Conservation (phyloP, 176 grass and related monocot species). For the Cenchrus fungigraminus region DNA sequence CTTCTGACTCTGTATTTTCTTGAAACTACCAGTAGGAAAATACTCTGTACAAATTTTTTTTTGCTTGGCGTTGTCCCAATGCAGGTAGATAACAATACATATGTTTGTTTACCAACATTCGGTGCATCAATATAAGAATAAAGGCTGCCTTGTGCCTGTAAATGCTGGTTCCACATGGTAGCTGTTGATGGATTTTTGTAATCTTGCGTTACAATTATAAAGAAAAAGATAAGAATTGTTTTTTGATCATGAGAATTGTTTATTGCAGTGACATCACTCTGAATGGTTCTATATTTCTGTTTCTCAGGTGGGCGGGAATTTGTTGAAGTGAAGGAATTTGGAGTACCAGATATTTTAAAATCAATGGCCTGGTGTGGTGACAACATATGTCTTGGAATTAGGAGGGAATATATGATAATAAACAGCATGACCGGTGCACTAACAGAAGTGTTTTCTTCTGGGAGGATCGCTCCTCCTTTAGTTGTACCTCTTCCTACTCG, state of each 20-base stretch:
- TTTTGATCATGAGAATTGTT: not conserved
- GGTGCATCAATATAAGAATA: constrained; percentile 19
- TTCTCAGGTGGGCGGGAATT: constrained; percentile 88
- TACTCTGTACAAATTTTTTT: not conserved
- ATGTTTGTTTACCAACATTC: constrained; percentile 14
- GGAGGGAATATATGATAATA: constrained; percentile 91
- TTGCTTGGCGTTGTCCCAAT: constrained; percentile 16
- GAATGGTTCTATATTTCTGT: constrained; percentile 29
- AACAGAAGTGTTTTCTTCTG: constrained; percentile 91
- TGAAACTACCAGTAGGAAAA: constrained; percentile 9
- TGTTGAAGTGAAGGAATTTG: constrained; percentile 95
- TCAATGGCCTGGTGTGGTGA: constrained; percentile 98
- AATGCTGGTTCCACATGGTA: not conserved
- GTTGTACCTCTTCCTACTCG: constrained; percentile 78
- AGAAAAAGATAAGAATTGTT: constrained; percentile 16
- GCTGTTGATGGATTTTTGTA: constrained; percentile 36
- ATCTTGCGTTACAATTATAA: constrained; percentile 29
- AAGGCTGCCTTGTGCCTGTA: not conserved
- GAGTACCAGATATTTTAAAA: constrained; percentile 75
- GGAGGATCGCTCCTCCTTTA: constrained; percentile 90
- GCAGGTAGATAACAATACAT: constrained; percentile 26
- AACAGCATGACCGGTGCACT: constrained; percentile 82
- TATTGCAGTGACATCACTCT: constrained; percentile 35
- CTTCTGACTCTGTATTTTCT: constrained; percentile 18
- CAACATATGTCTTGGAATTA: constrained; percentile 92